phyloP scores from a whole-genome alignment of 2,329 filamentous ascomycete genomes.

The Stagonosporopsis chrysanthemi region DNA sequence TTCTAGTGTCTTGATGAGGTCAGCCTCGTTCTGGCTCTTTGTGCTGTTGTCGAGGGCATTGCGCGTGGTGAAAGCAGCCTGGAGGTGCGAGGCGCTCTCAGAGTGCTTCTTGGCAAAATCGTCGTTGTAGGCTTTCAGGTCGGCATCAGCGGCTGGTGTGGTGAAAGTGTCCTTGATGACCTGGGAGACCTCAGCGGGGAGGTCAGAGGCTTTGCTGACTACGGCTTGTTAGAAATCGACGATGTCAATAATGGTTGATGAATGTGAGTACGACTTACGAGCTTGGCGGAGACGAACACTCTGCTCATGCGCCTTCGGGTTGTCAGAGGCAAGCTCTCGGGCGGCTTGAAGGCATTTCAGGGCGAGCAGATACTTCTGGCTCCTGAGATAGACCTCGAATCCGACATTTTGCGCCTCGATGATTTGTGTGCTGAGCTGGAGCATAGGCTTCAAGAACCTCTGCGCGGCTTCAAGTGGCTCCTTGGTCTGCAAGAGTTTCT shows the following conservation, averaged over 20 bases:
- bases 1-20: constrained; percentile 67
- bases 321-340: constrained; percentile 69
- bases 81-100: constrained; percentile 66
- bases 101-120: constrained; percentile 70
- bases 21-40: constrained; percentile 65
- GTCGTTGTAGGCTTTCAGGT: constrained; percentile 71
- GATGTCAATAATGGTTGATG: neutral
- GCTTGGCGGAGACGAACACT: constrained; percentile 72
- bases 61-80: constrained; percentile 68
- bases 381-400: constrained; percentile 86
- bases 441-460: constrained; percentile 82
- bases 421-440: constrained; percentile 82
- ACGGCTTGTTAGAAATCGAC: constrained; percentile 7
- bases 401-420: constrained; percentile 83
- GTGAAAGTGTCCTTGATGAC: constrained; percentile 74
- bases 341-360: constrained; percentile 84
- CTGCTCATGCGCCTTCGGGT: constrained; percentile 80
- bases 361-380: constrained; percentile 87
- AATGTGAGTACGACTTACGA: constrained; percentile 40
- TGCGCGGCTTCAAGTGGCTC: constrained; percentile 86
- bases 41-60: constrained; percentile 66
- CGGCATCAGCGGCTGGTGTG: constrained; percentile 62
- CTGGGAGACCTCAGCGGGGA: constrained; percentile 72
- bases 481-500: constrained; percentile 79
- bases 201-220: constrained; percentile 52